Evolutionary conservation across 2,329 filamentous ascomycete genomes (phyloP), one percentile per base, ranked within the genome.

Genomic region (Fusarium sp.): DNA sequence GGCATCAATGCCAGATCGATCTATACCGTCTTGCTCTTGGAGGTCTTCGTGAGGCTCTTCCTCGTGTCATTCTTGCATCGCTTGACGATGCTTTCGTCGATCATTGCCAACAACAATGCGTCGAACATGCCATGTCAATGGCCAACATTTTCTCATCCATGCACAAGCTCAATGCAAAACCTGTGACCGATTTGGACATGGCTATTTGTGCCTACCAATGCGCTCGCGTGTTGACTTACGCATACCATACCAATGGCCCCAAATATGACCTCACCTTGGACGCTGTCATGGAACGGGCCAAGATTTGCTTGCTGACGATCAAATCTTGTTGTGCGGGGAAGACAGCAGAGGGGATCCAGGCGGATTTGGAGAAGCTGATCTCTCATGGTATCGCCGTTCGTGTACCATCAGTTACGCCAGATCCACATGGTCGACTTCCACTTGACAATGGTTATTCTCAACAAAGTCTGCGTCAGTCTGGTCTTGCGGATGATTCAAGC

Each of bases 1-100:
- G 85, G 85, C 80, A 84, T 30, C 86, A 88, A 64, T 88, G 86
- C 59, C 82, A 88, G 68, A 85, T 85, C 66, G 86, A 88, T 70
- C 77, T 88, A 4, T 88, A 86, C 65, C 83, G 86, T 2, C 78
- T 87, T 8, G 84, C 82, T 4, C 78, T 88, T 9, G 79, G 80
- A 0, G 85, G 85, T 1, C 79, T 88, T 34, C 82, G 83, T 20
- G 85, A 87, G 37, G 83, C 85, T 0, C 76, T 88, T 1, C 80
- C 85, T 4, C 79, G 79, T 8, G 73, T 79, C 0, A 78, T 79
- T 13, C 76, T 87, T 11, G 80, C 79, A 51, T 80, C 79, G 58
- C 77, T 88, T 4, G 83, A 85, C 46, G 81, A 81, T 11, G 77
- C 77, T 4, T 87, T 87, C 57, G 80, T 86, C 37, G 77, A 80